Percentiles rank a stretch among this genome's conserved stretches.
Conservation (phyloP, 805 yeast species). For the Huiozyma naganishii region DNA sequence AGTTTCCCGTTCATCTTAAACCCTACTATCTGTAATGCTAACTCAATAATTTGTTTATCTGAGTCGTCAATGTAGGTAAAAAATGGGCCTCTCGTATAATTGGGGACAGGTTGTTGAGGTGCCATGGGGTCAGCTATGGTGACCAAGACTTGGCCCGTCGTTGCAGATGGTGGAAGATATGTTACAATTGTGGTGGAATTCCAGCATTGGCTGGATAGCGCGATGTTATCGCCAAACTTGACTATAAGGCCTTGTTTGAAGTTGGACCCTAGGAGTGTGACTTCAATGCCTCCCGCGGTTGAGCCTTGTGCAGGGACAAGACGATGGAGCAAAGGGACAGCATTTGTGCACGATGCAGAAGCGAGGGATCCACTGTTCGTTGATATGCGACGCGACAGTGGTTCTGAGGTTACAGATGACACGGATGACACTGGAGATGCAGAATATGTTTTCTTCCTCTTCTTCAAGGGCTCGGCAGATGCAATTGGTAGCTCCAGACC, state of each 20-base stretch:
- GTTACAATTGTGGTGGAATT: slow-evolving; percentile 89
- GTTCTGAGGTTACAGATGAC: background rate
- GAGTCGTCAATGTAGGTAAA: slow-evolving; percentile 94
- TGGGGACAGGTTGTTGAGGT: slow-evolving; percentile 9
- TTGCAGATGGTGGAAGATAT: slow-evolving; percentile 81
- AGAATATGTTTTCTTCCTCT: background rate
- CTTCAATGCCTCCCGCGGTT: slow-evolving; percentile 90
- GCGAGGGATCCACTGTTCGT: background rate
- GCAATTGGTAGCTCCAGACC: no score
- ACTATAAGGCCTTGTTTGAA: slow-evolving; percentile 80
- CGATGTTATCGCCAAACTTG: slow-evolving; percentile 73
- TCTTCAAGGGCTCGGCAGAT: background rate
- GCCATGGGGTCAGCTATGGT: slow-evolving; percentile 42
- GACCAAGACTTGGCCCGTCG: slow-evolving; percentile 86
- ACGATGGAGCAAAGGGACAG: slow-evolving; percentile 56
- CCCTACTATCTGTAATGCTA: slow-evolving; percentile 94
- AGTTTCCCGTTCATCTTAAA: slow-evolving; percentile 91
- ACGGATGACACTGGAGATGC: background rate
- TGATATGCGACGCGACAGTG: background rate
- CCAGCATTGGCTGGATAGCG: slow-evolving; percentile 91
- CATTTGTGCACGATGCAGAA: no score
- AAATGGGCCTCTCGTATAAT: slow-evolving; percentile 29
- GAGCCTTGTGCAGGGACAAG: slow-evolving; percentile 96
- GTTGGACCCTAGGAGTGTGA: slow-evolving; percentile 78
- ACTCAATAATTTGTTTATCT: slow-evolving; percentile 85